A percentile compares a stretch with the other conserved stretches of the same genome.
Evolutionary conservation across 805 yeast genomes (phyloP).

Genomic region (Torulaspora gathmanii): DNA sequence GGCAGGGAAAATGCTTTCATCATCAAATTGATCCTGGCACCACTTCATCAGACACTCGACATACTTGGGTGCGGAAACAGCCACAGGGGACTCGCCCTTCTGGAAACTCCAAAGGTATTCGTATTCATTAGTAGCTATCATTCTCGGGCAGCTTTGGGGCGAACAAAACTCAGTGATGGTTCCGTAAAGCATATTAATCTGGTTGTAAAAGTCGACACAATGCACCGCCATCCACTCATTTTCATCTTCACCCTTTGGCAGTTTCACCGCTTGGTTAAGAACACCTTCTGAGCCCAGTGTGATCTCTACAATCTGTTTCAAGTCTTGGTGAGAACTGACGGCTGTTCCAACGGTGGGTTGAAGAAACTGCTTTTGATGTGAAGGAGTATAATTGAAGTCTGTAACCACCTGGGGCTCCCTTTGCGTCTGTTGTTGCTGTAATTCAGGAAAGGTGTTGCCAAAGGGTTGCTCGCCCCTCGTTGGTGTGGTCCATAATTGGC

Average conservation of each 20-base stretch:
- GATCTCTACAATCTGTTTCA: conserved; percentile 87
- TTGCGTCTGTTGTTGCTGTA: conserved; percentile 12
- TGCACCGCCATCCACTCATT: conserved; percentile 97
- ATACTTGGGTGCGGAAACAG: conserved; percentile 91
- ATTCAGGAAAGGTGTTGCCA: conserved; percentile 4
- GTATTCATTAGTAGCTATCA: conserved; percentile 97
- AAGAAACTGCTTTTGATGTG: conserved; percentile 35
- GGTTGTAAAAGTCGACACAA: conserved; percentile 95
- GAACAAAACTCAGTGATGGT: conserved; percentile 95
- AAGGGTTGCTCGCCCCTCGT: conserved; percentile 6
- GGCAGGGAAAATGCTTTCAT: conserved; percentile 84
- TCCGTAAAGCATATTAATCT: conserved; percentile 93
- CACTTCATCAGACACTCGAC: conserved; percentile 91
- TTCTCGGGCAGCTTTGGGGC: conserved; percentile 88
- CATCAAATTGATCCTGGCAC: conserved; percentile 90
- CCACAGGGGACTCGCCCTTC: conserved; percentile 62
- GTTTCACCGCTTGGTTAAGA: conserved; percentile 83
- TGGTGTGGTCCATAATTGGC: conserved; percentile 14
- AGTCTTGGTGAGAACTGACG: conserved; percentile 59
- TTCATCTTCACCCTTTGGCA: conserved; percentile 87
- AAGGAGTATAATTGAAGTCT: conserved; percentile 37
- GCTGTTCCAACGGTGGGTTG: conserved; percentile 36
- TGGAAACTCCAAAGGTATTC: conserved; percentile 96
- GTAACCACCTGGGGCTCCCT: conserved; percentile 20
- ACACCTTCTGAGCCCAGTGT: conserved; percentile 92